These are phyloP conservation scores for Globisporangium okanoganense DNA, from an alignment of 352 stramenopile genomes.

Conservation along the genomic window DNA sequence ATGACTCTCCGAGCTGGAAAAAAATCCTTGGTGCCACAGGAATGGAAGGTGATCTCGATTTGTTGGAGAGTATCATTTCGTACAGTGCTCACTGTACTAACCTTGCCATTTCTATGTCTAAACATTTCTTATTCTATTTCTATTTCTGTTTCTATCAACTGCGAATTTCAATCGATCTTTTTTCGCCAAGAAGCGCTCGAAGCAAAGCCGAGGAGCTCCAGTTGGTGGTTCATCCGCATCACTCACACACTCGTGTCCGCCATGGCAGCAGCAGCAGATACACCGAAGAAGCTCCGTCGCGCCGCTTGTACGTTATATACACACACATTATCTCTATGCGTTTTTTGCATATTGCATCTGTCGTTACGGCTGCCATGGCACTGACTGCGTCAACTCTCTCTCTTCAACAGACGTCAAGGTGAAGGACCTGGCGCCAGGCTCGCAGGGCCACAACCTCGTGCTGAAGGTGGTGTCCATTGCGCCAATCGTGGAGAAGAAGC, in stretches of 20 bases:
- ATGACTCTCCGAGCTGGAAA: no score
- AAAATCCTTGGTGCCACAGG: no score
- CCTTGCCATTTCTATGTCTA: neutral
- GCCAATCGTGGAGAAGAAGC: slow-evolving; percentile 57
- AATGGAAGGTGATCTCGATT: no score
- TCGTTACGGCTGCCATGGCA: neutral
- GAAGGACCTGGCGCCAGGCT: slow-evolving; percentile 62
- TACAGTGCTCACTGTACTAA: no score
- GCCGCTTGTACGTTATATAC: neutral
- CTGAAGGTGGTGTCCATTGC: slow-evolving; percentile 66
- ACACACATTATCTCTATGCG: neutral
- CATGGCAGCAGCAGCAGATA: slow-evolving; percentile 7
- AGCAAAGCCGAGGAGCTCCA: neutral
- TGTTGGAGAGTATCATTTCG: no score
- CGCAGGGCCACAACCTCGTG: slow-evolving; percentile 80
- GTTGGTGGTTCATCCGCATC: slow-evolving; percentile 1
- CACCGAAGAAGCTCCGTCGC: slow-evolving; percentile 5
- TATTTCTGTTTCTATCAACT: slow-evolving; percentile 4
- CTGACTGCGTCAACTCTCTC: neutral
- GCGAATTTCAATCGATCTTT: slow-evolving; percentile 7
- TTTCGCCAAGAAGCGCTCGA: slow-evolving; percentile 5
- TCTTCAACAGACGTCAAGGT: slow-evolving; percentile 66
- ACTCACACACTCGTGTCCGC: neutral
- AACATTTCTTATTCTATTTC: neutral
- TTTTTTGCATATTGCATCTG: neutral